Base-by-base conservation (phyloP, 2,329 filamentous ascomycete genomes). In the Lecanicillium sp. region DNA sequence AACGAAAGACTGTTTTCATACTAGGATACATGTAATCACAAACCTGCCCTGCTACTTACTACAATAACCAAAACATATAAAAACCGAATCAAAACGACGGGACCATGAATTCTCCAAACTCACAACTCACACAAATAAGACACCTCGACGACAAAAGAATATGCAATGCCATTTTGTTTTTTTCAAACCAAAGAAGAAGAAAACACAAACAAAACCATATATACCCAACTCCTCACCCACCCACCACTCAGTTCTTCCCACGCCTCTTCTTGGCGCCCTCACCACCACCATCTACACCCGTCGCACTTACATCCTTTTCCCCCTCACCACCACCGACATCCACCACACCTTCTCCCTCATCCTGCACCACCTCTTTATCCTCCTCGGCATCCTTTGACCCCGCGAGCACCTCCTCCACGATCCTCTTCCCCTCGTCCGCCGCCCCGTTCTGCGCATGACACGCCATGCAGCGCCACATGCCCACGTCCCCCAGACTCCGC, bases 381-480 rank as follows among this genome's bases (percentile, higher is more conserved):
- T 43, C 51, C 4, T 36, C 52, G n/a, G 44, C 51, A 15, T 55
- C 52, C 27, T 53, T 54, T 20, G 61, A 56, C 51, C 19, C 42
- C 3, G 53, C 62, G 2, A 81, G 62, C 1, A 89, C 79, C 58
- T 86, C 81, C 36, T 79, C 78, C 40, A 91, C 73, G 44, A 91
- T 84, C 60, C 84, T 81, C 55, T 81, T 80, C 8, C 82, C 79
- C 62, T 91, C 87, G 52, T 85, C 87, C 57, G 89, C 80, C 58
- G 86, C 80, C 0, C 91, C 91, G 62, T 98, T 98, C 69, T 78
- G 77, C 2, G 81, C 74, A 9, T 84, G 83, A 60, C 93, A 98
- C n/a, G 80, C 80, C 62, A 87, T 86, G 65, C 93, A 98, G 51
- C 84, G 82, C 93, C 93, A 98, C 52, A 75, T 74, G 2, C 91